Evolutionary conservation across 495 filamentous ascomycete species (phyloP).

Genomic region (Penicillium mononematosum): DNA sequence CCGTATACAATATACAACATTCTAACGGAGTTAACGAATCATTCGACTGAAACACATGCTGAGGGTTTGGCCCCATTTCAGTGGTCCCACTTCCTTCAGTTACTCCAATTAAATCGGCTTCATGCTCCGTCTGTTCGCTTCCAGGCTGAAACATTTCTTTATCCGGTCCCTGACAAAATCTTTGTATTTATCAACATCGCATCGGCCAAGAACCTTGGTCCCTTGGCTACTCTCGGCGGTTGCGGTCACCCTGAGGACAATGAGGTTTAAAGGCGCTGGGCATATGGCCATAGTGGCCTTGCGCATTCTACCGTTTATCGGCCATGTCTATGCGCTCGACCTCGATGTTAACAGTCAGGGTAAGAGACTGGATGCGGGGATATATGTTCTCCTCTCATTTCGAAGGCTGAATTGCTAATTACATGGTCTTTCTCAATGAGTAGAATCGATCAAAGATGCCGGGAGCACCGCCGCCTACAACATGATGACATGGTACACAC

Average conservation of each 20-base stretch:
- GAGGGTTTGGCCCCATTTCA: background rate
- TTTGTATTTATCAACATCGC: slow-evolving; percentile 1
- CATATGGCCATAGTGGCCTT: slow-evolving; percentile 7
- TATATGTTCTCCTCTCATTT: background rate
- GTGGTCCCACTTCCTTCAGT: background rate
- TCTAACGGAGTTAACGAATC: background rate
- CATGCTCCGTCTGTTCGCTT: slow-evolving; percentile 1
- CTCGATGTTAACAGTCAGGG: slow-evolving; percentile 8
- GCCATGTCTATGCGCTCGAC: slow-evolving; percentile 9
- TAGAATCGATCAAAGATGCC: slow-evolving; percentile 53
- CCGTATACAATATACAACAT: no score
- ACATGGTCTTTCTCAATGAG: background rate
- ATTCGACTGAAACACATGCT: background rate
- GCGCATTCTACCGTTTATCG: slow-evolving; percentile 5
- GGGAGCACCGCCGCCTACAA: slow-evolving; percentile 56
- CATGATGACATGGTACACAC: slow-evolving; percentile 59
- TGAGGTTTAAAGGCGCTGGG: slow-evolving; percentile 4
- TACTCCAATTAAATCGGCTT: slow-evolving; percentile 10
- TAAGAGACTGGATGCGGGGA: background rate
- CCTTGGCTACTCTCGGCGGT: background rate
- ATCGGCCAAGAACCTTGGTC: background rate
- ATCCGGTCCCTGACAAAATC: background rate
- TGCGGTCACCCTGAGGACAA: background rate
- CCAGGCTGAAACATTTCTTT: background rate
- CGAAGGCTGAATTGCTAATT: background rate